These are phyloP conservation scores for Cochlearia excelsa DNA, from an alignment of 345 rosid genomes.

Conservation along the genomic window DNA sequence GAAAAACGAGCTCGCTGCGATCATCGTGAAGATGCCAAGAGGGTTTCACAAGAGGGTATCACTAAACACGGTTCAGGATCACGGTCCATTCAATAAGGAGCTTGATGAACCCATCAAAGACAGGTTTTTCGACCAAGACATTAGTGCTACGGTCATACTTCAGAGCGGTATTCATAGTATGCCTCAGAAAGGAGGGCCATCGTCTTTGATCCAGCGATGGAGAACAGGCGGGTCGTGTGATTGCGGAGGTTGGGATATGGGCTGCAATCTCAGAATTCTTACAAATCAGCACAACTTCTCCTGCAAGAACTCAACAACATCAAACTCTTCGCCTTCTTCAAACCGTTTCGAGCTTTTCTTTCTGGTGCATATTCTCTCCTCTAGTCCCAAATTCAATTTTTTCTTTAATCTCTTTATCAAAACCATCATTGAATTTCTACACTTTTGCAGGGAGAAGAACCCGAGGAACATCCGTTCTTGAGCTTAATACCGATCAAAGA, in stretches of 20 bases:
- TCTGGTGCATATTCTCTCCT: not conserved
- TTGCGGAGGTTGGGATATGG: constrained; percentile 69
- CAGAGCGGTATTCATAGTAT: constrained; percentile 83
- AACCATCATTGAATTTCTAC: constrained; percentile 10
- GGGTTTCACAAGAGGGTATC: constrained; percentile 30
- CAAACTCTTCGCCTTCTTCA: constrained; percentile 37
- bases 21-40: constrained; percentile 60
- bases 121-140: constrained; percentile 33
- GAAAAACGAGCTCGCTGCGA: constrained; percentile 83
- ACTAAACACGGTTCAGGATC: constrained; percentile 36
- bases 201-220: constrained; percentile 41
- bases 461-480: constrained; percentile 51
- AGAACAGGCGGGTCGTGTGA: constrained; percentile 62
- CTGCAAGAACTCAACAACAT: constrained; percentile 33
- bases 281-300: constrained; percentile 41
- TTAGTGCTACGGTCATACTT: constrained; percentile 67
- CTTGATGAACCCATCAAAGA: constrained; percentile 25
- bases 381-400: no score
- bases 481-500: constrained; percentile 63
- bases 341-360: constrained; percentile 50
- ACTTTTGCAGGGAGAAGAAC: constrained; percentile 49
- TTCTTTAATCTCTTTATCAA: constrained; percentile 2
- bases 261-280: constrained; percentile 69
- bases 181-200: constrained; percentile 82
- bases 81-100: constrained; percentile 24